Evolutionary conservation across 345 rosid species (phyloP).

Genomic region (Arabidopsis suecica): DNA sequence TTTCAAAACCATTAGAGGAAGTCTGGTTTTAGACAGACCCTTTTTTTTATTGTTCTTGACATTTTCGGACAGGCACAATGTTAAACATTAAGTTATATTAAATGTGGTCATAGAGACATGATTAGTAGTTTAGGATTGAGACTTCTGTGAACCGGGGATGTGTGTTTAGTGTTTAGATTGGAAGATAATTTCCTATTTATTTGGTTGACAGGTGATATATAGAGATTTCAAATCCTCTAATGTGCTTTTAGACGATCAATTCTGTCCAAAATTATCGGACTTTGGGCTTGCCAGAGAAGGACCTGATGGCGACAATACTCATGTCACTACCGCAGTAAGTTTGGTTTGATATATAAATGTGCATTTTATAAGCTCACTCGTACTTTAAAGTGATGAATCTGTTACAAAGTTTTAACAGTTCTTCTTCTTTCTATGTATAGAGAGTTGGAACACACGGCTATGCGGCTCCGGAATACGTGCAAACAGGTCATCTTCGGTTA

Average conservation of each 20-base stretch:
- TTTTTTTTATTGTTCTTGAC: conserved; percentile 17
- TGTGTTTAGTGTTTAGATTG: conserved; percentile 8
- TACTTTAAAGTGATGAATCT: conserved; percentile 3
- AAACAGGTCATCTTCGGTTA: conserved; percentile 79
- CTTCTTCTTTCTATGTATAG: conserved; percentile 44
- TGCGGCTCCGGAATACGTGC: conserved; percentile 90
- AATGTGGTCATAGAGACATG: not conserved
- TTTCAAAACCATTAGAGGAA: not conserved
- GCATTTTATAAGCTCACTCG: not conserved
- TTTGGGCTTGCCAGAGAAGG: conserved; percentile 97
- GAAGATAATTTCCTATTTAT: conserved; percentile 8
- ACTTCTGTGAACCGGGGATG: not conserved
- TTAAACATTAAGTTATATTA: not conserved
- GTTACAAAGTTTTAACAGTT: not conserved
- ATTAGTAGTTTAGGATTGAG: conserved; percentile 6
- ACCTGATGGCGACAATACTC: conserved; percentile 71
- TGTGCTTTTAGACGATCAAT: conserved; percentile 68
- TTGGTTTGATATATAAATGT: not conserved
- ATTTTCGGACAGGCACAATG: not conserved
- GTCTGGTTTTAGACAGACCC: not conserved
- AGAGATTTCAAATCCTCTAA: conserved; percentile 87
- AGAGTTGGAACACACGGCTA: conserved; percentile 88
- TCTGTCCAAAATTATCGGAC: conserved; percentile 82
- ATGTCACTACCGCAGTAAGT: conserved; percentile 90
- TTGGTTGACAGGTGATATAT: conserved; percentile 65